phyloP scores from a whole-genome alignment of 1,139 yeast genomes.

The Zygoascus sp. region DNA sequence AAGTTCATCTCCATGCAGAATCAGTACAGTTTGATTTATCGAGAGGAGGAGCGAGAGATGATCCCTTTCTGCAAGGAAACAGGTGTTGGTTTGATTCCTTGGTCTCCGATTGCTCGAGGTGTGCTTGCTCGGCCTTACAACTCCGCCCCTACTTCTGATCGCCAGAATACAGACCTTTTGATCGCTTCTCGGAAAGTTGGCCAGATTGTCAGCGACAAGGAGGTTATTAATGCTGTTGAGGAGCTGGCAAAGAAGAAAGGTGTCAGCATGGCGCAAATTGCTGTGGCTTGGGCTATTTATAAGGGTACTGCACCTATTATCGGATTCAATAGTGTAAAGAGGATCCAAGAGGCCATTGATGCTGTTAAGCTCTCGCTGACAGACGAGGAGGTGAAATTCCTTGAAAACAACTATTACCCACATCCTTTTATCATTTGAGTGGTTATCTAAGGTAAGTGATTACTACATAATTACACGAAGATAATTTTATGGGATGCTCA shows the following conservation, averaged over 20 bases:
- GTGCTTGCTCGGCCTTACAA: slow-evolving; percentile 41
- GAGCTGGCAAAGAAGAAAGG: slow-evolving; percentile 44
- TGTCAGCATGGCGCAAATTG: slow-evolving; percentile 49
- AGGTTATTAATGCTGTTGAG: slow-evolving; percentile 49
- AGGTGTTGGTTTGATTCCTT: slow-evolving; percentile 49
- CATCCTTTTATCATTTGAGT: slow-evolving; percentile 11
- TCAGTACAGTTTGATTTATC: slow-evolving; percentile 49
- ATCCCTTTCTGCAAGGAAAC: slow-evolving; percentile 48
- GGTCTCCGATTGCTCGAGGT: slow-evolving; percentile 51
- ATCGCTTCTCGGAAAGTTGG: slow-evolving; percentile 22
- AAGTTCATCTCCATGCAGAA: slow-evolving; percentile 59
- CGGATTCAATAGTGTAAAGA: slow-evolving; percentile 46
- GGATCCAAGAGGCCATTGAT: slow-evolving; percentile 51
- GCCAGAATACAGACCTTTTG: slow-evolving; percentile 8
- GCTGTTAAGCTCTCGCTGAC: slow-evolving; percentile 44
- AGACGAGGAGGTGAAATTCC: slow-evolving; percentile 42
- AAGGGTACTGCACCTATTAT: slow-evolving; percentile 54
- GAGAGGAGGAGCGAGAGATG: slow-evolving; percentile 62
- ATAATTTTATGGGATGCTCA: too few relatives aligned
- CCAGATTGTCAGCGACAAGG: slow-evolving; percentile 17
- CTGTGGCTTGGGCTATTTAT: slow-evolving; percentile 51
- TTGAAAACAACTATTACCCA: slow-evolving; percentile 50
- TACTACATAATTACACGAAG: too few relatives aligned
- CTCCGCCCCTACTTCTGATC: slow-evolving; percentile 7
- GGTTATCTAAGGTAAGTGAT: too few relatives aligned